Evolutionary conservation across 1,284 basidiomycete genomes (phyloP), one percentile per base, ranked within the genome.

Genomic region (Leucoagaricus sp.): DNA sequence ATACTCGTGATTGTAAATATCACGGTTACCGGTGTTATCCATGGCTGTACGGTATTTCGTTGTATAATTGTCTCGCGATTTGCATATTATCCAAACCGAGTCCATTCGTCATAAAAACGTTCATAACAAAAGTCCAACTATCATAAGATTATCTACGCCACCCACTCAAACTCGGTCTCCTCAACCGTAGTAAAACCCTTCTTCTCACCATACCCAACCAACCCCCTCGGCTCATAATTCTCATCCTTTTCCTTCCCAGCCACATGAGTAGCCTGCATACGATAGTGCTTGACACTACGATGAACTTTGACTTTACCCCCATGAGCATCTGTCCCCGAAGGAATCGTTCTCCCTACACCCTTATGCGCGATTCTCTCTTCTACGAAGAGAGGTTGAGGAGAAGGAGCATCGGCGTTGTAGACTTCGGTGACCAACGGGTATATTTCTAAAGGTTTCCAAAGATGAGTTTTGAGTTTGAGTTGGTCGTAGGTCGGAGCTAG

Each of bases 401-500:
- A 28, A 2, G 52, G 31, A 10, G 55, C 54, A 38, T 55, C 51
- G 17, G 49, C 42, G 25, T 60, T 48, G 38, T 36, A 51, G 4
- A 51, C 36, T 12, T 40, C 36, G 3, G 36, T 51, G 15, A 29
- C 38, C 28, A 62, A 38, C 17, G 42, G 51, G 2, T 23, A 17
- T 5, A 49, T 41, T 50, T 62, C 61, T 31, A 62, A 42, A 7
- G 55, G 15, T 4, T 12, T 12, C 55, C 55, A 57, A 4, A 9
- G 29, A 1, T 15, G 7, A 12, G 55, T 21, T 46, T 59, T 63
- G 21, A 71, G 46, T 10, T 65, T 51, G 26, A 83, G 69, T 63
- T 79, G 69, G 62, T 83, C 81, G 61, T 77, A 79, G 4, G 77
- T 65, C 2, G 72, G 70, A 38, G 70, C 70, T 28, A 76, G 58